These are phyloP conservation scores for Musa troglodytarum DNA, from an alignment of 176 grass and related monocot genomes.

Conservation along the genomic window DNA sequence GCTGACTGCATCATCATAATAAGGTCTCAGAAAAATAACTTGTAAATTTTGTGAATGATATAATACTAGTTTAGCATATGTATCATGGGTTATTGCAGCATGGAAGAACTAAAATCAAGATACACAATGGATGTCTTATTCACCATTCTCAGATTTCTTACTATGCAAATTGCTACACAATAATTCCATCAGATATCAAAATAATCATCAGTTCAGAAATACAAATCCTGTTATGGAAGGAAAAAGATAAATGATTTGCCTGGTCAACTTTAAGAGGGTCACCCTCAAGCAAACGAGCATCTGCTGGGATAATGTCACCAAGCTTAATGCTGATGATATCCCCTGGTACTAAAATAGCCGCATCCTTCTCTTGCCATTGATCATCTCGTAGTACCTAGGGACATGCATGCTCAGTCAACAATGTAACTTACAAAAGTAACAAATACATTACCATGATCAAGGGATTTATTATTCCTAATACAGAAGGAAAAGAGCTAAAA, in stretches of 20 bases:
- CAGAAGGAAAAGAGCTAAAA: not conserved
- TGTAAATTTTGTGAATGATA: not conserved
- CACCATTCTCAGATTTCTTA: too few species aligned
- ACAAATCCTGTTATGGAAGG: not conserved
- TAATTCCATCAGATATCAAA: too few species aligned
- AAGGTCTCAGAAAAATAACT: not conserved
- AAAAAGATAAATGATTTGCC: slow-evolving; percentile 20
- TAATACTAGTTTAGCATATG: not conserved
- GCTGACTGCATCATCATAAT: slow-evolving; percentile 37
- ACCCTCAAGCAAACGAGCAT: slow-evolving; percentile 61
- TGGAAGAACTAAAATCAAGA: too few species aligned
- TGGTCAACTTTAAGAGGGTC: slow-evolving; percentile 87
- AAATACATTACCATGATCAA: too few species aligned
- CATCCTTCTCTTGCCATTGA: slow-evolving; percentile 69
- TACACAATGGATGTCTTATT: too few species aligned
- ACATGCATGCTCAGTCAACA: slow-evolving; percentile 1
- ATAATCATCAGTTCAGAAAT: too few species aligned
- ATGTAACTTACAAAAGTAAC: not conserved
- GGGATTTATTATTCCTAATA: too few species aligned
- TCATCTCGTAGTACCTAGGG: slow-evolving; percentile 54
- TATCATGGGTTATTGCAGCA: too few species aligned
- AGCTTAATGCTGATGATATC: slow-evolving; percentile 74
- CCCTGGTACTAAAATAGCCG: slow-evolving; percentile 52
- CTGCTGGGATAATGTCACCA: slow-evolving; percentile 70
- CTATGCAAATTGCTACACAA: not conserved